Evolutionary conservation across 164 flowering plant species (phyloP), one percentile per base, ranked within the genome.

Genomic region (Tetrastigma voinierianum): DNA sequence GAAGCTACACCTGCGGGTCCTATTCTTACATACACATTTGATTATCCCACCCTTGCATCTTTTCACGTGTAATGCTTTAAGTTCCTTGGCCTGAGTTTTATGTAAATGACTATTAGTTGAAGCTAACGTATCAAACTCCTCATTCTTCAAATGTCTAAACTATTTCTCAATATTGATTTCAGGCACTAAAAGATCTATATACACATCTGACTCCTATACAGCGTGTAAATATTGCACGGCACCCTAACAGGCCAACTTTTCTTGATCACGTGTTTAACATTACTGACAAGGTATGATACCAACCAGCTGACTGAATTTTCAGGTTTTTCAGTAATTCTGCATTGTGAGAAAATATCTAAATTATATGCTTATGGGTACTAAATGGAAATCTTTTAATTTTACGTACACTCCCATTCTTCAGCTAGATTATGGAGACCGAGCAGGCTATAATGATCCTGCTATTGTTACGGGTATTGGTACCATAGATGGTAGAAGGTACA

Each of bases 351-450:
- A 7, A 19, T 19, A 9, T 23, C 57, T 54, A 19, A 10, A 53
- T 10, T 60, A 14, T 12, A 25, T 32, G n/a, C 20, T 43, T 25
- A 23, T 57, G 23, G 21, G 46, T 9, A 2, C 53, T 51, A 20
- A 44, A 54, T 9, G 23, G 7, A 56, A 14, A 40, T 46, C 9
- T 2, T 46, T 62, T n/a, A n/a, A 62, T 68, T 43, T 62, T 66
- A 66, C 51, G 21, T 65, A n/a, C 45, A 14, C 61, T 56, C n/a
- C n/a, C 23, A 55, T 72, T 46, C 71, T 17, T 77, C 20, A 95
- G 80, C 94, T 92, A n/a, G n/a, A n/a, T 72, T 98, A 95, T 86
- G 99, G 99, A 71, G 99, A 95, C 72, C 87, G 97, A 72, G 91
- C 88, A 46, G 97, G 97, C 20, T 92, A 90, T 79, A 97, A 95